Evolutionary conservation across 2,329 filamentous ascomycete genomes (phyloP), one percentile per base, ranked within the genome.

Genomic region (Talaromyces amestolkiae): DNA sequence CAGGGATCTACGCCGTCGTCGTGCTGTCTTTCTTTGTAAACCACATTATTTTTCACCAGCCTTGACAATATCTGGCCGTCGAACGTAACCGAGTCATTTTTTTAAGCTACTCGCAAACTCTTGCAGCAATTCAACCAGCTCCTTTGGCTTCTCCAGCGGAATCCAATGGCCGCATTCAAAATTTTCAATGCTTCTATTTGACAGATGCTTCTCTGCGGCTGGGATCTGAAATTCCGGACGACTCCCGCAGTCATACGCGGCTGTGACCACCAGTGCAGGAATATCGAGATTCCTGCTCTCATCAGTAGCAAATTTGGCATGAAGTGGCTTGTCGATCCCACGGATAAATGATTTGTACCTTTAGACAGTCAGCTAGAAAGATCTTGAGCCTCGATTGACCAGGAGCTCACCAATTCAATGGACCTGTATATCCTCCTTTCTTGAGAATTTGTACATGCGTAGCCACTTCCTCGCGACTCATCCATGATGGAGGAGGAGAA

Each of bases 271-370:
- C 11, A 65, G 27, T 5, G 59, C 45, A 9, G 64, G 64, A 6
- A 63, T 39, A 31, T 63, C 22, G 10, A 65, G 37, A 15, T 24
- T 63, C 24, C 58, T 65, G n/a, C 59, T 63, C 31, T 65, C 64
- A 56, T 65, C 64, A 3, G 64, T 43, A 9, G 47, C 45, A 24
- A 65, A 65, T 15, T 47, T n/a, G 3, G 39, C 45, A 22, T 49
- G 27, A 27, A 49, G 58, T 9, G 37, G 24, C 13, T 58, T 27
- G 22, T 65, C 35, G 3, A 65, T 33, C 5, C 64, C 59, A 17
- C 64, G 64, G 3, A 61, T 33, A 19, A 49, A 54, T 37, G 64
- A 49, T 54, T 65, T 65, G 24, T 65, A 65, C 63, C 63, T 65
- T 47, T 2, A 19, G 19, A 10, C 0, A 51, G 27, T 53, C 4